Evolutionary conservation across 2,329 filamentous ascomycete species (phyloP), one percentile per base, ranked within the genome.

Genomic region (Arthrobotrys conoides): DNA sequence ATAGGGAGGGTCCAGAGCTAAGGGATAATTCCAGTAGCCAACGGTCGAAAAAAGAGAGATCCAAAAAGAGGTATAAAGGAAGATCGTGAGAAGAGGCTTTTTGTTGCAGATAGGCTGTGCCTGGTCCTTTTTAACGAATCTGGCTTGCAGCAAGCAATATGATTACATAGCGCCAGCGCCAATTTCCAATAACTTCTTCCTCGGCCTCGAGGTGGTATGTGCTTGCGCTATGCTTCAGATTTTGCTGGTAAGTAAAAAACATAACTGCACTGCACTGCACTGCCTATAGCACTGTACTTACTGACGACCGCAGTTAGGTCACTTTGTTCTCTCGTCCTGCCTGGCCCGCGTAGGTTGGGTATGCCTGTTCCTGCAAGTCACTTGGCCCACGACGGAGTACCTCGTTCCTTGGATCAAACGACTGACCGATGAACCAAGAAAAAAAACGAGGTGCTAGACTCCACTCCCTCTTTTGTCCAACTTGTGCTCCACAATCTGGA

Each of bases 61-160:
- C 65, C 64, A 65, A 70, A 76, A 76, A 76, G 65, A 76, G 71
- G 55, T 65, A 70, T 76, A 70, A 69, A 61, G 57, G 71, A 75
- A 68, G 72, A 76, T 76, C 72, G 66, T 70, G 72, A 76, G 66
- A 76, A 76, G 72, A 70, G 72, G 72, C 72, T 65, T 68, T 68
- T 70, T 64, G 57, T 70, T 65, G 65, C 72, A 70, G 72, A 76
- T 70, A 76, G 72, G 72, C 72, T 76, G 72, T 70, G 72, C 70
- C 72, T 76, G 57, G 72, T 76, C 72, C 72, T 76, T 76, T 76
- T 76, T 76, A 76, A 76, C 41, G 72, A 66, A 76, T 76, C 66
- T 76, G 66, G 49, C 65, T 46, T 64, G 65, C 71, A 59, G 53
- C 65, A 49, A 68, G 64, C 64, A 76, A 51, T 70, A 70, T 76